Conservation (phyloP, 2,329 filamentous ascomycete species). For the Capronia coronata region DNA sequence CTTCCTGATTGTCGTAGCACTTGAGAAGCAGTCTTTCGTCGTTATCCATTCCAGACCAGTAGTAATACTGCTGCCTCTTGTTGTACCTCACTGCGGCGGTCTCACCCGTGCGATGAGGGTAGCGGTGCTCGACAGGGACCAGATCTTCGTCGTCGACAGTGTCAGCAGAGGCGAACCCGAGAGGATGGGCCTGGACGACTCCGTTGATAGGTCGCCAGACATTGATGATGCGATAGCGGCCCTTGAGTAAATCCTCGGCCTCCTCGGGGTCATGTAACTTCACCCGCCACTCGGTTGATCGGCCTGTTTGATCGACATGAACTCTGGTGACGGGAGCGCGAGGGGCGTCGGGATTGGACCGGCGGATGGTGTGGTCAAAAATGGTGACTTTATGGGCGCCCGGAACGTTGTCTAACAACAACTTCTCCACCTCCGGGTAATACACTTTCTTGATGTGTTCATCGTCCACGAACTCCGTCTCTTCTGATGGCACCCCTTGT, state of each 20-base stretch:
- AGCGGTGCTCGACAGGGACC: conserved; percentile 66
- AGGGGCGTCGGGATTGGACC: conserved; percentile 51
- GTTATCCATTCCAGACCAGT: conserved; percentile 70
- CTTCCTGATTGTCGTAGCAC: conserved; percentile 64
- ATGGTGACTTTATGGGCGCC: conserved; percentile 62
- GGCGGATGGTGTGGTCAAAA: conserved; percentile 87
- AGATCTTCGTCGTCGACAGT: conserved; percentile 57
- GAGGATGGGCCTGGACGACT: conserved; percentile 50
- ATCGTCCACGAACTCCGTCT: conserved; percentile 59
- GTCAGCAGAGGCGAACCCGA: conserved; percentile 52
- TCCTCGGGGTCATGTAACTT: conserved; percentile 60
- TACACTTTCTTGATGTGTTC: conserved; percentile 63
- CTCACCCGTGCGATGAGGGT: conserved; percentile 64
- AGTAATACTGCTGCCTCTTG: conserved; percentile 64
- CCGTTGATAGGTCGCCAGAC: conserved; percentile 69
- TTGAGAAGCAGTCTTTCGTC: conserved; percentile 68
- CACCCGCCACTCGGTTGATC: conserved; percentile 62
- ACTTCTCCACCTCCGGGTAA: conserved; percentile 74
- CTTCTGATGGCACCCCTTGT: conserved; percentile 50
- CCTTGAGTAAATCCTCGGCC: conserved; percentile 58
- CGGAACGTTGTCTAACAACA: conserved; percentile 62
- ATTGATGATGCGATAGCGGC: conserved; percentile 76
- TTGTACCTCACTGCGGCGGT: conserved; percentile 63
- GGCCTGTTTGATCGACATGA: conserved; percentile 76
- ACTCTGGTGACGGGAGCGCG: conserved; percentile 64